These are phyloP conservation scores for Russula brevipes DNA, from an alignment of 768 basidiomycete genomes.

Conservation along the genomic window DNA sequence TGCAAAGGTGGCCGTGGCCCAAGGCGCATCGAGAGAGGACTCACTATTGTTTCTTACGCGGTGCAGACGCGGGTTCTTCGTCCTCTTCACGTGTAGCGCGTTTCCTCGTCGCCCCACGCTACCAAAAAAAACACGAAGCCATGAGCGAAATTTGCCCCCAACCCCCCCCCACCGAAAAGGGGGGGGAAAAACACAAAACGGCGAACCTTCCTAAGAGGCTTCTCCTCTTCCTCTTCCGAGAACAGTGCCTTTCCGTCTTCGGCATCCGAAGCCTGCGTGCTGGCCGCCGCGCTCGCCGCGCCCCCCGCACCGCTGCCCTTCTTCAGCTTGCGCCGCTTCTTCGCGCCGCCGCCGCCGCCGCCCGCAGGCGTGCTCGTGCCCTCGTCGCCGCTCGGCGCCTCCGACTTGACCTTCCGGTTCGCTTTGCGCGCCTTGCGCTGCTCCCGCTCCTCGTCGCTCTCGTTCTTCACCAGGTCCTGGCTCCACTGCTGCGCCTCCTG, in stretches of 20 bases:
- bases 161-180: not conserved
- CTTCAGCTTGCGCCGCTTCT: slow-evolving; percentile 68
- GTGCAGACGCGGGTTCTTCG: slow-evolving; percentile 55
- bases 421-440: slow-evolving; percentile 49
- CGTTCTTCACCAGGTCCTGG: slow-evolving; percentile 49
- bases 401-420: slow-evolving; percentile 46
- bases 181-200: too few species aligned
- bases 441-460: slow-evolving; percentile 78
- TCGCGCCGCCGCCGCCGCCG: slow-evolving; percentile 36
- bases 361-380: slow-evolving; percentile 42
- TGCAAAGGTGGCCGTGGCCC: not conserved
- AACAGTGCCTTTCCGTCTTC: slow-evolving; percentile 60
- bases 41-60: slow-evolving; percentile 74
- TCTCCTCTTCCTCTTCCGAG: slow-evolving; percentile 62
- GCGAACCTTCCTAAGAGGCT: slow-evolving; percentile 68
- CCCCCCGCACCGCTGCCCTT: slow-evolving; percentile 35
- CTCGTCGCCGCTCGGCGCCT: slow-evolving; percentile 29
- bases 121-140: not conserved
- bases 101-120: slow-evolving; percentile 54
- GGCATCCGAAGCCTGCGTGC: slow-evolving; percentile 44
- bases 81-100: slow-evolving; percentile 76
- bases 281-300: slow-evolving; percentile 39
- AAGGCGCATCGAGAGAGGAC: slow-evolving; percentile 28
- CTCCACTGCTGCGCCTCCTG: slow-evolving; percentile 82
- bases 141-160: not conserved